Evolutionary conservation across 2,329 filamentous ascomycete species (phyloP).

Genomic region (Colletotrichum lini): DNA sequence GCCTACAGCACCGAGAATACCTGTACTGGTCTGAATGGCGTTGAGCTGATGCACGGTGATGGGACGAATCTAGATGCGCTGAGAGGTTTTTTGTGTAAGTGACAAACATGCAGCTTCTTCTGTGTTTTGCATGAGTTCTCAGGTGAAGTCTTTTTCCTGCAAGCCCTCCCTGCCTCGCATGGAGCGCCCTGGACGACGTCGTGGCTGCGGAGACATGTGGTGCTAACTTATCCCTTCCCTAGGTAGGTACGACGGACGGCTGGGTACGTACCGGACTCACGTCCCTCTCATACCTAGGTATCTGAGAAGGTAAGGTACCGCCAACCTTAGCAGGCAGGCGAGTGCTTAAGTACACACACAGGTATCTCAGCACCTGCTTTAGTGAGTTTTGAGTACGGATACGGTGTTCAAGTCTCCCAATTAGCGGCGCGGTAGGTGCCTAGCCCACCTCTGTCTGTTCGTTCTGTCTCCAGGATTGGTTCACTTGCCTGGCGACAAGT

Average conservation of each 20-base stretch:
- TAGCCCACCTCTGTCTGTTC: slow-evolving; percentile 31
- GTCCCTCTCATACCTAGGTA: not conserved
- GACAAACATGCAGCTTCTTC: not conserved
- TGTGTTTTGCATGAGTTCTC: slow-evolving; percentile 7
- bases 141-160: slow-evolving; percentile 7
- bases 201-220: slow-evolving; percentile 24
- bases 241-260: too few relatives aligned
- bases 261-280: not conserved
- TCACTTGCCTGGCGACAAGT: slow-evolving; percentile 20
- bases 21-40: not conserved
- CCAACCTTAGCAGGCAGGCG: too few relatives aligned
- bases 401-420: slow-evolving; percentile 18
- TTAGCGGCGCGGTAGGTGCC: slow-evolving; percentile 24
- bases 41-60: too few relatives aligned
- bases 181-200: slow-evolving; percentile 29
- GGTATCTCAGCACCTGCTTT: slow-evolving; percentile 9
- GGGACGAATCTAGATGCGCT: too few relatives aligned
- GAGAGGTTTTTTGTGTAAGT: not conserved
- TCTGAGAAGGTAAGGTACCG: too few relatives aligned
- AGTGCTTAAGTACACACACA: not conserved
- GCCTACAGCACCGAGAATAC: not conserved
- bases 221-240: slow-evolving; percentile 30
- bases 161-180: slow-evolving; percentile 33
- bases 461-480: slow-evolving; percentile 33
- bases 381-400: not conserved